Evolutionary conservation across 2,329 filamentous ascomycete genomes (phyloP).

Genomic region (Pseudogymnoascus verrucosus): DNA sequence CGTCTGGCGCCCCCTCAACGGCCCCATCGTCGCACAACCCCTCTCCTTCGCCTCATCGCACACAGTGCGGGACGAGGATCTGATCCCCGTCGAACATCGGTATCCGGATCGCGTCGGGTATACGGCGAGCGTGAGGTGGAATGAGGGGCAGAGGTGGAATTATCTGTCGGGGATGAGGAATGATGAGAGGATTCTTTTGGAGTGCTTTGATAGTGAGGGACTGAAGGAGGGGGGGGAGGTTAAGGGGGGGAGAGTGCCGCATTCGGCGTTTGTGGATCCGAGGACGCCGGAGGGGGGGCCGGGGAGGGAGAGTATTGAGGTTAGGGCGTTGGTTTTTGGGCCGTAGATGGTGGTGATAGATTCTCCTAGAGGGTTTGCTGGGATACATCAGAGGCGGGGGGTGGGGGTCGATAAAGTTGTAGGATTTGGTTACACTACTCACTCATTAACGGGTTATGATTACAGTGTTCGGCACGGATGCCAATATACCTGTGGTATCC

Average conservation of each 20-base stretch:
- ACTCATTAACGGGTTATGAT: background rate
- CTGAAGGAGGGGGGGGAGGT: conserved; percentile 41
- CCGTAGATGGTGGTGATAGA: background rate
- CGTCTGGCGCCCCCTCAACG: conserved; percentile 53
- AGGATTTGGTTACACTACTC: background rate
- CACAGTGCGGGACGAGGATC: conserved; percentile 23
- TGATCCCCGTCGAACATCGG: conserved; percentile 27
- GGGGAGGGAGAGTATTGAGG: conserved; percentile 80
- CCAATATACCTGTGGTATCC: too few species aligned
- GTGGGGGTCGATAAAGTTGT: background rate
- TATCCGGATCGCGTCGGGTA: conserved; percentile 27
- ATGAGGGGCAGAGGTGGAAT: conserved; percentile 27
- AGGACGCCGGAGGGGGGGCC: conserved; percentile 58
- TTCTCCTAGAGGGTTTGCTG: background rate
- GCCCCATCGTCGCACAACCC: conserved; percentile 24
- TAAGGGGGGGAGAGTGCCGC: conserved; percentile 51
- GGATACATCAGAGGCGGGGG: background rate
- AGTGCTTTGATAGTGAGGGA: conserved; percentile 32
- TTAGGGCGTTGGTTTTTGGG: conserved; percentile 77
- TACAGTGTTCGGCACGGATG: too few species aligned
- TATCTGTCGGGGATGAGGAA: conserved; percentile 28
- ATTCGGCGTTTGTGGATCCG: conserved; percentile 74
- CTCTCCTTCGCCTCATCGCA: conserved; percentile 26
- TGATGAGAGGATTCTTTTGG: conserved; percentile 27
- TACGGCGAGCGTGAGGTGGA: conserved; percentile 26